Conservation (phyloP, 139 green algal genomes). For the Chlamydomonas urium region DNA sequence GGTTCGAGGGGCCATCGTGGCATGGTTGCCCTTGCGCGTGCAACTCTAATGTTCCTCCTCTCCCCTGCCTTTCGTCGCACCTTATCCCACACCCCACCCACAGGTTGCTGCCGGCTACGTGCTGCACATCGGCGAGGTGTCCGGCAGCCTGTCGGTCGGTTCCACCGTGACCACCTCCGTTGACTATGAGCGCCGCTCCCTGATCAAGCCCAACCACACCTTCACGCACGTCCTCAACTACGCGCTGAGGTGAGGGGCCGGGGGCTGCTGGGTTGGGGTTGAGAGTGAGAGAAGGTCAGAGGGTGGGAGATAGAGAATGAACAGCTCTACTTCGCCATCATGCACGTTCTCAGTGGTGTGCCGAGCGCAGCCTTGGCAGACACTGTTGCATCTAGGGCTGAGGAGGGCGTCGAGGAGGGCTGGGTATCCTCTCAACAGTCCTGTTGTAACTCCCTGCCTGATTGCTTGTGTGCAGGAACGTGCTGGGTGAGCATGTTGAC, state of each 20-base stretch:
- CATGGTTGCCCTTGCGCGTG: too few relatives aligned
- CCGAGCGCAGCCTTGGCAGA: too few relatives aligned
- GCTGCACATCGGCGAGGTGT: slow-evolving; percentile 73
- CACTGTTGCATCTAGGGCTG: slow-evolving; percentile 55
- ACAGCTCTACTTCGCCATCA: too few relatives aligned
- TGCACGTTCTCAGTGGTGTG: background rate
- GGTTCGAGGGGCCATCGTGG: too few relatives aligned
- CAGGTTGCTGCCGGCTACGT: slow-evolving; percentile 92
- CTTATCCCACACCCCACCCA: too few relatives aligned
- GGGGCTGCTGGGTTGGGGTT: background rate
- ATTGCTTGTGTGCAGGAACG: slow-evolving; percentile 70
- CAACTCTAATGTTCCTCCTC: too few relatives aligned
- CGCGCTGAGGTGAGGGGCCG: slow-evolving; percentile 77
- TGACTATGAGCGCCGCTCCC: slow-evolving; percentile 73
- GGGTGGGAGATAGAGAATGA: background rate
- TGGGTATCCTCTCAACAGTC: too few relatives aligned
- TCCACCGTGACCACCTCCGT: slow-evolving; percentile 63
- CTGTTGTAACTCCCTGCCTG: too few relatives aligned
- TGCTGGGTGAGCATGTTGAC: slow-evolving; percentile 88
- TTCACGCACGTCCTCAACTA: slow-evolving; percentile 97
- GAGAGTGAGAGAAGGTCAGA: background rate
- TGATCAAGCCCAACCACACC: slow-evolving; percentile 96
- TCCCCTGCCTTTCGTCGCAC: too few relatives aligned
- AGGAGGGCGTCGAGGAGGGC: slow-evolving; percentile 89
- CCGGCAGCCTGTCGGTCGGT: slow-evolving; percentile 54